Percentiles rank a stretch among this genome's conserved stretches.
Conservation (phyloP, 495 filamentous ascomycete species). For the Penicillium bovifimosum region DNA sequence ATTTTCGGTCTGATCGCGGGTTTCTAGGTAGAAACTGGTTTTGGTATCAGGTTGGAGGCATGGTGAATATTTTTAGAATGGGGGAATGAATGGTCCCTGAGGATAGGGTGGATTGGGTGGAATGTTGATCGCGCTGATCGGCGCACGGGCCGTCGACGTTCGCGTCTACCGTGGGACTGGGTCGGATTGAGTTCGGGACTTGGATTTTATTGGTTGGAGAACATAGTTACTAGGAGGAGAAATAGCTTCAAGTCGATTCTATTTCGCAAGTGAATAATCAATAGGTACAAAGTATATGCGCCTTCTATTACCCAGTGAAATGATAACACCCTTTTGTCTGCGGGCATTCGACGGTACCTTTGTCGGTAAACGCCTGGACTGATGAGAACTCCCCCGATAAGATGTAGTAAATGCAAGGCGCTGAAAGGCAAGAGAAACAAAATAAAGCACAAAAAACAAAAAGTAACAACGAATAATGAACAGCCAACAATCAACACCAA, state of each 20-base stretch:
- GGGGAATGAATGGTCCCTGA: background rate
- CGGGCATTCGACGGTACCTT: no score
- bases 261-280: background rate
- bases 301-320: conserved; percentile 3
- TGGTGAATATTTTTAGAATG: background rate
- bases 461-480: no score
- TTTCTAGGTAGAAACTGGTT: background rate
- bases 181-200: background rate
- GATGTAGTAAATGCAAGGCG: conserved; percentile 26
- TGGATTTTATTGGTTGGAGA: background rate
- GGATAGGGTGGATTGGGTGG: no score
- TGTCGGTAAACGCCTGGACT: conserved; percentile 2
- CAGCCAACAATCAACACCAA: background rate
- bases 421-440: conserved; percentile 29
- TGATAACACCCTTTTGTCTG: background rate
- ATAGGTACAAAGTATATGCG: background rate
- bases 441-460: conserved; percentile 5
- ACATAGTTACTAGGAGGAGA: no score
- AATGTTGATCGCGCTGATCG: background rate
- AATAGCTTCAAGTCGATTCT: no score
- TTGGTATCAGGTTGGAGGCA: background rate
- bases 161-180: background rate
- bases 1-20: no score
- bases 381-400: conserved; percentile 4
- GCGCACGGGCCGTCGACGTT: conserved; percentile 1